These are phyloP conservation scores for Citrus trifoliata DNA, from an alignment of 345 rosid genomes.

Conservation along the genomic window DNA sequence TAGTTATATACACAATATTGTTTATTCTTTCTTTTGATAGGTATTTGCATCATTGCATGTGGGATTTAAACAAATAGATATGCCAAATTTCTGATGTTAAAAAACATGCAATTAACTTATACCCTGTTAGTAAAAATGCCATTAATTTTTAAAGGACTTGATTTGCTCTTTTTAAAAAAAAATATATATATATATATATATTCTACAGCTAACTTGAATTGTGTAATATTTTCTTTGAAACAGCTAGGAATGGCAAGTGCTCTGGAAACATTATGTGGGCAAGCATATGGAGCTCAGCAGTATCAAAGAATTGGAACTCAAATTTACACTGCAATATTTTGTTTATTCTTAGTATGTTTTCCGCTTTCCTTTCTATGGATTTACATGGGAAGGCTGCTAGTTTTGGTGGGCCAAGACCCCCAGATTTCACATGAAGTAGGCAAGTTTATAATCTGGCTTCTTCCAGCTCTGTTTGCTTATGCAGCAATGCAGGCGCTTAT, in stretches of 20 bases:
- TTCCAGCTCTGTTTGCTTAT: slow-evolving; percentile 57
- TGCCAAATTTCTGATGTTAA: neutral
- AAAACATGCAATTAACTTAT: neutral
- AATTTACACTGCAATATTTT: slow-evolving; percentile 54
- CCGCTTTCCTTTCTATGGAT: slow-evolving; percentile 57
- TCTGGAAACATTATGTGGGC: slow-evolving; percentile 79
- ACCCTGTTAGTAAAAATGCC: neutral
- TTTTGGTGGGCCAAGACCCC: slow-evolving; percentile 62
- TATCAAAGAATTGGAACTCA: slow-evolving; percentile 53
- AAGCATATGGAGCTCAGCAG: slow-evolving; percentile 75
- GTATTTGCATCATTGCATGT: neutral
- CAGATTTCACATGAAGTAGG: slow-evolving; percentile 53
- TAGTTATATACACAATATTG: neutral
- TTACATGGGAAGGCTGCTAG: slow-evolving; percentile 48
- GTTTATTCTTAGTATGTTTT: slow-evolving; percentile 35
- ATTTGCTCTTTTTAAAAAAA: too few relatives aligned
- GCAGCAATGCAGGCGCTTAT: slow-evolving; percentile 54
- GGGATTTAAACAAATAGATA: neutral
- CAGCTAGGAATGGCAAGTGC: slow-evolving; percentile 78
- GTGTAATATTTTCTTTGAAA: neutral
- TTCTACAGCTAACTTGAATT: neutral
- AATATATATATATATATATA: too few relatives aligned
- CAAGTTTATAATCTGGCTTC: slow-evolving; percentile 49
- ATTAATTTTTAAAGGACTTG: neutral
- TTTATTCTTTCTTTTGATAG: neutral